Conservation (phyloP, 768 basidiomycete species). For the Xerocomus brunneocitrinus region DNA sequence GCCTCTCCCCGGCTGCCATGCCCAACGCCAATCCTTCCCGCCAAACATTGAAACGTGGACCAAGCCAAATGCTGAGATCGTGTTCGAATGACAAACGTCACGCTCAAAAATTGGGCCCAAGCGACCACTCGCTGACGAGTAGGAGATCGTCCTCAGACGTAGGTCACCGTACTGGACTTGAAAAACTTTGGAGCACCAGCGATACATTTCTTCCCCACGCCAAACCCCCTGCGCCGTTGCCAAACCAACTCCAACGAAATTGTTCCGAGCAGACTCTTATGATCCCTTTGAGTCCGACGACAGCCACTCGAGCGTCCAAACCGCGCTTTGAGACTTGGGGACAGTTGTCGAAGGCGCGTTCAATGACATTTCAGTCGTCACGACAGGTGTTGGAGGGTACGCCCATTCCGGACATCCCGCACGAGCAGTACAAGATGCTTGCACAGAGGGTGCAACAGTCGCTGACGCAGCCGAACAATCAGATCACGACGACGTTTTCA, state of each 20-base stretch:
- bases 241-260: conserved; percentile 10
- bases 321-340: not conserved
- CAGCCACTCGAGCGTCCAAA: not conserved
- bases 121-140: not conserved
- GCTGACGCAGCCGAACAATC: not conserved
- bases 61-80: not conserved
- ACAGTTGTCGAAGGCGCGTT: not conserved
- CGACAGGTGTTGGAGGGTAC: not conserved
- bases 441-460: not conserved
- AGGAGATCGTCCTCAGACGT: not conserved
- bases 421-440: not conserved
- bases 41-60: not conserved
- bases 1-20: not conserved
- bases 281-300: not conserved
- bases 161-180: not conserved
- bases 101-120: not conserved
- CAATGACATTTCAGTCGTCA: not conserved
- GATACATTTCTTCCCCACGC: conserved; percentile 22
- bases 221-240: conserved; percentile 16
- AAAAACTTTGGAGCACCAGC: conserved; percentile 11
- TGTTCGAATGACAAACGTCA: not conserved
- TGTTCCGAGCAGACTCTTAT: not conserved
- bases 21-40: not conserved
- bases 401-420: not conserved
- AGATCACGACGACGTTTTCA: not conserved